Evolutionary conservation across 345 rosid species (phyloP), one percentile per base, ranked within the genome.

Genomic region (Pistacia integerrima): DNA sequence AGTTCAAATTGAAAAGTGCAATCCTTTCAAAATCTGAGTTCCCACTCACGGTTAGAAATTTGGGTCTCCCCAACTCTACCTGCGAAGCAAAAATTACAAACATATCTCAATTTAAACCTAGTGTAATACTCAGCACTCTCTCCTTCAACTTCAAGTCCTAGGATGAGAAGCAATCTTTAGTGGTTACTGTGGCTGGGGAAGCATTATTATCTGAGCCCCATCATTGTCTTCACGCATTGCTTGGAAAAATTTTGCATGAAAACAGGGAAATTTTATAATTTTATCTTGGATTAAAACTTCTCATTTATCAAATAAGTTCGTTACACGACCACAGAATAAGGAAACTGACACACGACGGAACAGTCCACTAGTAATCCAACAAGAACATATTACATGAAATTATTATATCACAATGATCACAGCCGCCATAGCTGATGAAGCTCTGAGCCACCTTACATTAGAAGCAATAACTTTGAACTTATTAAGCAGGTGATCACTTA

Each of bases 1-100:
- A 10, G 10, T 69, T 33, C 4, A 9, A 13, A 78, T 64, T n/a
- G 0, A 46, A 18, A 12, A 1, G 8, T 11, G 35, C 3, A n/a
- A 55, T 5, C 10, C 82, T 13, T 72, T 78, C 77, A 22, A 20
- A 13, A 18, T 80, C 10, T 22, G 17, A 3, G 20, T 80, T 77
- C 56, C 67, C 25, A 3, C 67, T 80, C 65, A 72, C 74, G 17
- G 86, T 68, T 9, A 75, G 70, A 46, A 83, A 80, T 68, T 82
- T 75, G 20, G 82, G 84, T 2, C 18, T 0, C 11, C 66, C 76
- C 4, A 52, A 25, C 41, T 78, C 80, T 3, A 71, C 73, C 48
- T 74, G 78, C 57, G 56, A 61, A 4, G 75, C 44, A 10, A 0
- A 17, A 51, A 38, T 76, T 12, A 13, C 60, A 8, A 11, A n/a